These are phyloP conservation scores for Cryptococcus sp. DNA, from an alignment of 1,284 basidiomycete species.

Conservation along the genomic window DNA sequence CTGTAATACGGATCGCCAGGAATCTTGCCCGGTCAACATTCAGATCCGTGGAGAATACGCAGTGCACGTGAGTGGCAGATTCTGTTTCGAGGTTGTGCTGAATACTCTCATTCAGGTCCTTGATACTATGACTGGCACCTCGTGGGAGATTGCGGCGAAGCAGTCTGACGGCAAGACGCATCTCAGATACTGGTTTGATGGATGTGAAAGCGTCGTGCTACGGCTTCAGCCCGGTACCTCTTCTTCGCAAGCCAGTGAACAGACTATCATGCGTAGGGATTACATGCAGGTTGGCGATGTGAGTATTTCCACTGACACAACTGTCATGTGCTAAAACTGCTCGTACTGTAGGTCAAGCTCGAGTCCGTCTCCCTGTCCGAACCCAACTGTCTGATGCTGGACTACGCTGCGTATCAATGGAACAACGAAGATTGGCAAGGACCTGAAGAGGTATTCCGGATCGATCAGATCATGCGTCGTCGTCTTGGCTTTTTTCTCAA, in stretches of 20 bases:
- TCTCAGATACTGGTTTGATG: conserved; percentile 27
- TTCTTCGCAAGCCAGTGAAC: conserved; percentile 1
- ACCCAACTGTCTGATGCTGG: conserved; percentile 32
- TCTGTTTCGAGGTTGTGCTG: too few species aligned
- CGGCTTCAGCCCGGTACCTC: conserved; percentile 11
- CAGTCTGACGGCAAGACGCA: conserved; percentile 12
- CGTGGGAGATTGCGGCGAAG: conserved; percentile 14
- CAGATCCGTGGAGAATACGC: conserved; percentile 22
- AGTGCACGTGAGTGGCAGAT: conserved; percentile 14
- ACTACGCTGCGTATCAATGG: conserved; percentile 24
- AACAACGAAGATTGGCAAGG: conserved; percentile 25
- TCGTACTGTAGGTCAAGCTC: conserved; percentile 15
- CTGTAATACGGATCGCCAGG: conserved; percentile 32
- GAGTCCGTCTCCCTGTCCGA: conserved; percentile 23
- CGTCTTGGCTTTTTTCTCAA: conserved; percentile 28
- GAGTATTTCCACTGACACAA: not conserved
- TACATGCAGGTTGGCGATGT: conserved; percentile 24
- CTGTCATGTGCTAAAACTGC: not conserved
- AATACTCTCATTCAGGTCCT: conserved; percentile 13
- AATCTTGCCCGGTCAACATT: conserved; percentile 20
- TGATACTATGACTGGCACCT: conserved; percentile 22
- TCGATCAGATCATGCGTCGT: conserved; percentile 29
- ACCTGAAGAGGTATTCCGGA: conserved; percentile 26
- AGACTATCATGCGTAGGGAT: conserved; percentile 16
- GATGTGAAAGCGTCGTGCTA: conserved; percentile 23